Base-by-base conservation (phyloP, 2,329 filamentous ascomycete genomes). In the Talaromyces funiculosus region DNA sequence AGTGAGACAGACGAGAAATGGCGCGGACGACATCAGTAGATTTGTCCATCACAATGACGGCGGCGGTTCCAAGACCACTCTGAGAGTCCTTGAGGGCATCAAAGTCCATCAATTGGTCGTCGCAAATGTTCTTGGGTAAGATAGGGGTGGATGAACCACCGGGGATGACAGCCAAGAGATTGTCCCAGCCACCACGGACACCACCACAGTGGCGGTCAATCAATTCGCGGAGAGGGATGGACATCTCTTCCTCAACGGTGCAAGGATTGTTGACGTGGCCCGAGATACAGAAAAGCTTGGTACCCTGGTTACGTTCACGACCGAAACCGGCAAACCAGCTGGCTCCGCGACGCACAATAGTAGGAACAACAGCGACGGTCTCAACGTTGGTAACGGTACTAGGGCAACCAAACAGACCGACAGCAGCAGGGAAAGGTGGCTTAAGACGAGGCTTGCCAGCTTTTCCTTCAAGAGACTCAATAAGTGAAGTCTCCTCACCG, bases 231-330 rank as follows among this genome's bases (percentile, higher is more conserved):
- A 99, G 86, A 45, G 94, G 89, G 68, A 99, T 99, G 57, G 90
- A 96, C 94, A 99, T 99, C 80, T 99, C 94, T 80, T 99, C 94
- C 78, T 99, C 94, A 63, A 99, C 94, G 0, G 94, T 97, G 77
- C 86, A 91, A 59, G 94, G 94, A 82, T 97, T 95, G 84, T 99
- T 99, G 81, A 99, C 94, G 77, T 97, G 91, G 29, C 94, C 94
- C 59, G 93, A 97, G 75, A 99, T 97, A 71, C 92, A 97, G 82
- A 89, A 99, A 43, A 99, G 89, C 83, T 99, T 99, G 66, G 94
- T 99, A 71, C 94, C 94, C 69, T 91, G 85, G 80, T 99, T 99
- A 67, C 94, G 88, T 81, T 97, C 93, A 68, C 94, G 92, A 57
- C 94, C 94, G 73, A 99, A 97, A 57, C 85, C 80, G 65, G 90